Percentiles rank a stretch among this genome's conserved stretches.
phyloP scores from a whole-genome alignment of 2,329 filamentous ascomycete genomes.

The Aaosphaeria arxii region DNA sequence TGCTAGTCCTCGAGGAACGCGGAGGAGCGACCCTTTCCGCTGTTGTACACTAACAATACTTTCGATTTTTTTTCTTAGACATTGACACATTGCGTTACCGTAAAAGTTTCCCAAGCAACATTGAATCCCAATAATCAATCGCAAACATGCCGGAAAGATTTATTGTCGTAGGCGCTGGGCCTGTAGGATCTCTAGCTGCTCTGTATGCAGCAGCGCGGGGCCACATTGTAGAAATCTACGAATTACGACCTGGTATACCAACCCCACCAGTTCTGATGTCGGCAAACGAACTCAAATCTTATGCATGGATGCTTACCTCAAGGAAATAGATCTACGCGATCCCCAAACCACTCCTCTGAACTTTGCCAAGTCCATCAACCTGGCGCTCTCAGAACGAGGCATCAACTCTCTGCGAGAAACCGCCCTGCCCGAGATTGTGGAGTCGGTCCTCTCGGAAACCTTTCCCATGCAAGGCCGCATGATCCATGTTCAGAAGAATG shows the following conservation, averaged over 20 bases:
- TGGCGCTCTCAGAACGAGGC: slow-evolving; percentile 89
- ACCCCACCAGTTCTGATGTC: too few relatives aligned
- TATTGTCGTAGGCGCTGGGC: slow-evolving; percentile 85
- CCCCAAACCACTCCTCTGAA: slow-evolving; percentile 81
- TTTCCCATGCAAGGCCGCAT: slow-evolving; percentile 96
- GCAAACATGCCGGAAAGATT: slow-evolving; percentile 58
- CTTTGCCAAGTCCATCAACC: slow-evolving; percentile 97
- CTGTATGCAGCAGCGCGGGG: slow-evolving; percentile 88
- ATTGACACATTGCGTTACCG: too few relatives aligned
- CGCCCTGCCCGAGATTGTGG: slow-evolving; percentile 63
- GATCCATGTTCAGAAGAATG: slow-evolving; percentile 75
- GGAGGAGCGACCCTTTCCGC: too few relatives aligned
- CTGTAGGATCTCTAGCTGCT: slow-evolving; percentile 87
- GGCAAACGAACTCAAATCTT: neutral
- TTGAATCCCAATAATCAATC: neutral
- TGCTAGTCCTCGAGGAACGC: too few relatives aligned
- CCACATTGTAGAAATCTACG: slow-evolving; percentile 89
- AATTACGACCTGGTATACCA: slow-evolving; percentile 77
- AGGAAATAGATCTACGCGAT: slow-evolving; percentile 74
- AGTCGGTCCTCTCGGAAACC: slow-evolving; percentile 71
- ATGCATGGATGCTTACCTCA: too few relatives aligned
- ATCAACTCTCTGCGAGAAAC: slow-evolving; percentile 81
- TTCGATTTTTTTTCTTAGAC: too few relatives aligned
- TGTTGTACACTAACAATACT: too few relatives aligned
- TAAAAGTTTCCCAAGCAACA: too few relatives aligned